Evolutionary conservation across 2,329 filamentous ascomycete species (phyloP).

Genomic region (Coniella lustricola): DNA sequence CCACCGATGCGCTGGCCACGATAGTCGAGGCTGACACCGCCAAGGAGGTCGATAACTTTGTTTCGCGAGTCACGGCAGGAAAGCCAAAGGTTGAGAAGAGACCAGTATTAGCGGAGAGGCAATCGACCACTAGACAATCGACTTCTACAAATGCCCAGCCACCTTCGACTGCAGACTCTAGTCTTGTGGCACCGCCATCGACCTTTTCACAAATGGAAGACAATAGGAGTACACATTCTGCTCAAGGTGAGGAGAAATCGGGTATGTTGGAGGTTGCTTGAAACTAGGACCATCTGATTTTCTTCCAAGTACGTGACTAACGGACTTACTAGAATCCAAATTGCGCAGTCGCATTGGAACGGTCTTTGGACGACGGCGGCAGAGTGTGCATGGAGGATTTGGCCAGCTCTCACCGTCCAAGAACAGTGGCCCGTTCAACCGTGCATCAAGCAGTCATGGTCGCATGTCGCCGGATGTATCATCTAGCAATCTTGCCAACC

Average conservation of each 20-base stretch:
- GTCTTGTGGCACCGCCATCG: constrained; percentile 10
- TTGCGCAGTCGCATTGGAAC: constrained; percentile 60
- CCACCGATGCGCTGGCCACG: constrained; percentile 72
- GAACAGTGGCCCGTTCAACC: constrained; percentile 48
- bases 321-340: constrained; percentile 41
- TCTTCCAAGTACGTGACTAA: constrained; percentile 19
- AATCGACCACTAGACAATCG: constrained; percentile 30
- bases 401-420: constrained; percentile 50
- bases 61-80: constrained; percentile 36
- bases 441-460: constrained; percentile 59
- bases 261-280: constrained; percentile 17
- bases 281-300: background rate
- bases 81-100: constrained; percentile 36
- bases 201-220: constrained; percentile 27
- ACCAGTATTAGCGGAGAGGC: constrained; percentile 25
- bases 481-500: constrained; percentile 51
- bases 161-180: constrained; percentile 13
- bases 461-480: constrained; percentile 52
- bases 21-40: constrained; percentile 81
- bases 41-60: constrained; percentile 76
- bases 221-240: constrained; percentile 40
- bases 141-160: constrained; percentile 26
- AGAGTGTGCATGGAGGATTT: constrained; percentile 59
- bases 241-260: constrained; percentile 32
- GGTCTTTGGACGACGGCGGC: constrained; percentile 58